Evolutionary conservation across 768 basidiomycete genomes (phyloP).

Genomic region (Punctularia strigosozonata): DNA sequence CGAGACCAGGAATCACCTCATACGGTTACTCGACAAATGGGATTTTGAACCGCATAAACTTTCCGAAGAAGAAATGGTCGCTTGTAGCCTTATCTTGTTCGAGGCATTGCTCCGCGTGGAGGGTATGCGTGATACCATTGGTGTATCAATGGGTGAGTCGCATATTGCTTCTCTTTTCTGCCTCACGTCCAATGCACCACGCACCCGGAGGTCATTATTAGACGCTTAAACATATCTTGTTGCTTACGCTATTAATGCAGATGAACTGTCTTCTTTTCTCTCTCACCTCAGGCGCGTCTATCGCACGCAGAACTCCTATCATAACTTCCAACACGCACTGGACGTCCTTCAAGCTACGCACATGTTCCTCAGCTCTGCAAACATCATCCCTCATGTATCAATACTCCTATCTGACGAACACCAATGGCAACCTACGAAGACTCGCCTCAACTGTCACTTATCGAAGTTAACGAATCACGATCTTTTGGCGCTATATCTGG

Average conservation of each 20-base stretch:
- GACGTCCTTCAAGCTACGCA: conserved; percentile 94
- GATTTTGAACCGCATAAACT: conserved; percentile 83
- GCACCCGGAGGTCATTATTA: no score
- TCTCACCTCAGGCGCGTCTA: conserved; percentile 88
- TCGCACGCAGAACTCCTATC: conserved; percentile 85
- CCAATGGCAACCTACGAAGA: conserved; percentile 26
- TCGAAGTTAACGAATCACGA: conserved; percentile 48
- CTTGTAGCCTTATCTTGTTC: conserved; percentile 78
- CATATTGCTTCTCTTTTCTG: conserved; percentile 1
- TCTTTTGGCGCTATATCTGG: conserved; percentile 75
- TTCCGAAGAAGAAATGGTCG: conserved; percentile 69
- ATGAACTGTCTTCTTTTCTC: conserved; percentile 66
- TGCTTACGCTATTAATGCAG: conserved; percentile 24
- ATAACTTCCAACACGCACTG: conserved; percentile 94
- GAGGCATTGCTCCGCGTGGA: conserved; percentile 75
- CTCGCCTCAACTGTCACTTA: conserved; percentile 8
- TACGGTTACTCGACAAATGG: conserved; percentile 67
- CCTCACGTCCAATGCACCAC: no score
- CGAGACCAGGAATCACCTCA: conserved; percentile 47
- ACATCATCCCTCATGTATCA: conserved; percentile 68
- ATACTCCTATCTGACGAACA: conserved; percentile 37
- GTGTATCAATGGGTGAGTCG: conserved; percentile 48
- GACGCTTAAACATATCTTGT: background rate
- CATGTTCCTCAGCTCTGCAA: conserved; percentile 68
- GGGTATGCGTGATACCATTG: conserved; percentile 49